Evolutionary conservation across 352 stramenopile species (phyloP).

Genomic region (Pythium biforme): DNA sequence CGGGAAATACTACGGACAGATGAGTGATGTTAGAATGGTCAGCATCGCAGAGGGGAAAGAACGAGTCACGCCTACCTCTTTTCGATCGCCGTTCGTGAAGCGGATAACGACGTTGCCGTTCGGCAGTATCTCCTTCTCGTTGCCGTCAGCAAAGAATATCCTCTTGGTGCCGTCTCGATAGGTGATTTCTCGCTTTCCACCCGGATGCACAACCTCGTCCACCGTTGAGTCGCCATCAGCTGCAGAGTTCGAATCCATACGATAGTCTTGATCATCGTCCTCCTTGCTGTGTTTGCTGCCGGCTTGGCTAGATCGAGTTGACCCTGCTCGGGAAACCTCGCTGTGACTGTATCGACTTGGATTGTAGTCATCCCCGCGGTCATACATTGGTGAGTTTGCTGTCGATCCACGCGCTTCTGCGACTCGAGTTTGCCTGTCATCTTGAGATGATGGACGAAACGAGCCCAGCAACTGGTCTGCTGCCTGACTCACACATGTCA

Average conservation of each 20-base stretch:
- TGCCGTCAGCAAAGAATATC: slow-evolving; percentile 91
- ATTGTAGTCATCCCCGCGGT: slow-evolving; percentile 16
- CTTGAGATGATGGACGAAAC: neutral
- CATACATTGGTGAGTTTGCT: slow-evolving; percentile 10
- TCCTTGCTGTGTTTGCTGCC: neutral
- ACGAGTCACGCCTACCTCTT: slow-evolving; percentile 52
- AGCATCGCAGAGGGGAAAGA: neutral
- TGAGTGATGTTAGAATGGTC: neutral
- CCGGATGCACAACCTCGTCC: slow-evolving; percentile 50
- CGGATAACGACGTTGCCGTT: slow-evolving; percentile 88
- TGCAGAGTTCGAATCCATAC: neutral
- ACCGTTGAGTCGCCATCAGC: slow-evolving; percentile 7
- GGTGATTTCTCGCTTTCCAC: slow-evolving; percentile 58
- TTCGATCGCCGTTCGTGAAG: slow-evolving; percentile 96
- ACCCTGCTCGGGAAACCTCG: neutral
- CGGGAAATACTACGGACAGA: slow-evolving; percentile 43
- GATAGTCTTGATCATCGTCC: neutral
- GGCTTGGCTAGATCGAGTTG: neutral
- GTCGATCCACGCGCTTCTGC: neutral
- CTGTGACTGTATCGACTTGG: slow-evolving; percentile 16
- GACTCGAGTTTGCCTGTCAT: neutral
- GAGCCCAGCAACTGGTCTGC: slow-evolving; percentile 23
- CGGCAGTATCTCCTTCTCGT: slow-evolving; percentile 89
- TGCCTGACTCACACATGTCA: slow-evolving; percentile 10
- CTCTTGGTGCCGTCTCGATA: slow-evolving; percentile 65